These are phyloP conservation scores for Fusarium algeriense DNA, from an alignment of 2,329 filamentous ascomycete genomes.

Conservation along the genomic window DNA sequence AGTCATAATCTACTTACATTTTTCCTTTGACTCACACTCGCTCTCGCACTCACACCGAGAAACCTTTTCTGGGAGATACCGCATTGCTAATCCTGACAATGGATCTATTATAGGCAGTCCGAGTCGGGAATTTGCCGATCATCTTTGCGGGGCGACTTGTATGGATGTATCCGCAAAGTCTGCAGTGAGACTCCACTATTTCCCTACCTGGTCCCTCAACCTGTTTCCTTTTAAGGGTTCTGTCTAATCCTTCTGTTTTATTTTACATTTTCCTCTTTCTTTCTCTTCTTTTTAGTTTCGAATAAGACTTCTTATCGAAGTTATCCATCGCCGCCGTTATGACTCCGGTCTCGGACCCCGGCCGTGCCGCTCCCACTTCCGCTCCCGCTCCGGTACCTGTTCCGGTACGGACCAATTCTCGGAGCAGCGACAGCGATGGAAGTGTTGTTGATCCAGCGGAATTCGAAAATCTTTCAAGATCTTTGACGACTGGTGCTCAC, in stretches of 20 bases:
- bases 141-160: conserved; percentile 34
- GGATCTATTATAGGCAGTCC: conserved; percentile 17
- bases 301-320: background rate
- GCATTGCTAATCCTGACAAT: conserved; percentile 5
- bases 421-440: conserved; percentile 25
- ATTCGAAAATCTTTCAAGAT: conserved; percentile 54
- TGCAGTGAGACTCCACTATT: conserved; percentile 41
- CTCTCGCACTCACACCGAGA: conserved; percentile 16
- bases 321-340: conserved; percentile 2
- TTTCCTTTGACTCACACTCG: conserved; percentile 15
- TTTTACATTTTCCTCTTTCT: background rate
- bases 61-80: conserved; percentile 5
- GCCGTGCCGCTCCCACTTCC: background rate
- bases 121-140: conserved; percentile 22
- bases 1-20: background rate
- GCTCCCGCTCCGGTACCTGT: conserved; percentile 36
- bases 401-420: conserved; percentile 35
- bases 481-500: conserved; percentile 54
- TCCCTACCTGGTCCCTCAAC: conserved; percentile 3
- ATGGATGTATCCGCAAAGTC: conserved; percentile 24
- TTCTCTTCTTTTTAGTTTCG: background rate
- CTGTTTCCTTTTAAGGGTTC: conserved; percentile 16
- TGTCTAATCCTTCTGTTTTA: background rate
- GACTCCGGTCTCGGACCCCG: conserved; percentile 24
- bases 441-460: conserved; percentile 36